Base-by-base conservation (phyloP, 2,329 filamentous ascomycete species). In the Clathrospora elynae region DNA sequence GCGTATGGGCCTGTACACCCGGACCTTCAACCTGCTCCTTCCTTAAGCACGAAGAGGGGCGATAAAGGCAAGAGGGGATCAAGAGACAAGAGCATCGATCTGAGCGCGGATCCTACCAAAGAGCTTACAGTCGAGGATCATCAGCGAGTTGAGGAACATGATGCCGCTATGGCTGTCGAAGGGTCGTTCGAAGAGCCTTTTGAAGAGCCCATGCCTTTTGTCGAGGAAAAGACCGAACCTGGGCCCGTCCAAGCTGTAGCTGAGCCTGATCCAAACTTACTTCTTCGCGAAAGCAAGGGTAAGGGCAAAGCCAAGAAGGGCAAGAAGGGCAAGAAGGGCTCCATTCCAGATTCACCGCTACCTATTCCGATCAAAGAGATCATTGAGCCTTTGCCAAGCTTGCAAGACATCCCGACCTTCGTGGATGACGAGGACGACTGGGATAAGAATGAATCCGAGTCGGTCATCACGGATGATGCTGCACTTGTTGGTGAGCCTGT, bases 341-440 rank as follows among this genome's bases (percentile, higher is more conserved):
- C 53, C 2, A 20, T 38, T 8, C 22, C 33, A 5, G 43, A 45
- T 12, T 35, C 46, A 5, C 40, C 26, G 4, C 17, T 37, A 9
- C 31, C 44, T 12, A 26, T 31, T 6, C 35, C 42, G 3, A n/a
- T 28, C 2, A 35, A 55, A 35, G 38, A 53, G 9, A 14, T 28
- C 1, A 25, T 37, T 1, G 38, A 55, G 8, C 26, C 45, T 12
- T 41, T 48, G 13, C 30, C 24, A 25, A 26, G 20, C 18, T 46
- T 30, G 10, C 53, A 53, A 11, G 54, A 54, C 35, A 35, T 59
- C 7, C 63, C 61, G 1, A 61, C 55, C 1, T 67, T 66, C 23
- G 46, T 61, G 9, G 59, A 65, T 4, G 59, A 67, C 17, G 64
- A 68, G 42, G 56, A 64, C 8, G 60, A 64, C 3, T 68, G 65